Conservation (phyloP, 2,329 filamentous ascomycete species). For the Scedosporium minutisporum region DNA sequence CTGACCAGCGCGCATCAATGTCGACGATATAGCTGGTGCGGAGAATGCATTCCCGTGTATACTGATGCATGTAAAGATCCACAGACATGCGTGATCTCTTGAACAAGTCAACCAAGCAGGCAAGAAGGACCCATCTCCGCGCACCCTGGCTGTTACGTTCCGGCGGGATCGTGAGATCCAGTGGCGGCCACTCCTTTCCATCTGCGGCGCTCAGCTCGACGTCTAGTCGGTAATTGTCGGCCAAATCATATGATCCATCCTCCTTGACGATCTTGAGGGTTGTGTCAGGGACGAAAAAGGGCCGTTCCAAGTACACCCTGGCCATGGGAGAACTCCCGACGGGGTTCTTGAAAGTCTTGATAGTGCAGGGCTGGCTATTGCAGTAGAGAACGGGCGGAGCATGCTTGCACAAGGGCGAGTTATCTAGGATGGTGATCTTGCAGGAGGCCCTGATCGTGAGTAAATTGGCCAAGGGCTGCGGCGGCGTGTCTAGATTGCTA, state of each 20-base stretch:
- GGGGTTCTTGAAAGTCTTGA: conserved; percentile 39
- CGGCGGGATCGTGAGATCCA: conserved; percentile 19
- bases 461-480: conserved; percentile 14
- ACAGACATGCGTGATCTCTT: not conserved
- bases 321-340: conserved; percentile 35
- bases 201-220: conserved; percentile 44
- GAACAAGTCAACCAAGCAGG: conserved; percentile 8
- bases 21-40: conserved; percentile 38
- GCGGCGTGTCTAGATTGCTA: conserved; percentile 10
- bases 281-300: conserved; percentile 43
- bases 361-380: conserved; percentile 43
- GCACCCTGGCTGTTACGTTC: conserved; percentile 3
- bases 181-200: conserved; percentile 42
- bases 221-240: conserved; percentile 38
- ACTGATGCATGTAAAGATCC: conserved; percentile 8
- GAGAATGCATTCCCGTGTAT: conserved; percentile 2
- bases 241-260: conserved; percentile 35
- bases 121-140: conserved; percentile 8
- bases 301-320: conserved; percentile 35
- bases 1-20: conserved; percentile 37
- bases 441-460: conserved; percentile 25
- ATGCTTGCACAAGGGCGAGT: conserved; percentile 18
- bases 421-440: conserved; percentile 26
- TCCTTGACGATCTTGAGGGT: conserved; percentile 41
- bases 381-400: conserved; percentile 32